A percentile compares a stretch with the other conserved stretches of the same genome.
Evolutionary conservation across 1,284 basidiomycete genomes (phyloP).

Genomic region (Microbotryum intermedium): DNA sequence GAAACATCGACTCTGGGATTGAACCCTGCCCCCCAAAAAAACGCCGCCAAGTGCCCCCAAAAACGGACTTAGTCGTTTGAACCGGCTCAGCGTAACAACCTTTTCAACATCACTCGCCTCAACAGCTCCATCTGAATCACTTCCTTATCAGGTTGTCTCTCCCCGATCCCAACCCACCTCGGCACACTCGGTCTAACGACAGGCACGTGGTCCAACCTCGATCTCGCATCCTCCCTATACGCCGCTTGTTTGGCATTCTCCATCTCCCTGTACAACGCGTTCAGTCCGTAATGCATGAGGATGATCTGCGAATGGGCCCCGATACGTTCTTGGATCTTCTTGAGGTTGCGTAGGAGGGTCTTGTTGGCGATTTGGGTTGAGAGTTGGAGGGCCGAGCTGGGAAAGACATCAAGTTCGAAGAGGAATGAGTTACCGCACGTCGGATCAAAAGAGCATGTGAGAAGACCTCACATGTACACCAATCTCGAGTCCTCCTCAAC

Average conservation of each 20-base stretch:
- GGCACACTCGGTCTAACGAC: neutral
- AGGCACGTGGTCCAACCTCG: neutral
- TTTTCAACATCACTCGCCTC: too few relatives aligned
- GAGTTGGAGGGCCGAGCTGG: slow-evolving; percentile 20
- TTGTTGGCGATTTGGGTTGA: slow-evolving; percentile 9
- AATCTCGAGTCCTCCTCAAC: slow-evolving; percentile 25
- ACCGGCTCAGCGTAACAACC: too few relatives aligned
- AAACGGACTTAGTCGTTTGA: too few relatives aligned
- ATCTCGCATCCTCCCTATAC: neutral
- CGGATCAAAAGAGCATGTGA: neutral
- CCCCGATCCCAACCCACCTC: slow-evolving; percentile 18
- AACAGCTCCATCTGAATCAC: slow-evolving; percentile 18
- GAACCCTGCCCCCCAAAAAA: slow-evolving; percentile 4
- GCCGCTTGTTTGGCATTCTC: slow-evolving; percentile 9
- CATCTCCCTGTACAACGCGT: slow-evolving; percentile 10
- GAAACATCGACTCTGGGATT: slow-evolving; percentile 8
- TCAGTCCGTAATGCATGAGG: slow-evolving; percentile 18
- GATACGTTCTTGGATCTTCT: slow-evolving; percentile 8
- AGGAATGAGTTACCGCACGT: neutral
- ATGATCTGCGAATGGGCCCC: slow-evolving; percentile 21
- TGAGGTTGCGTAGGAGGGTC: slow-evolving; percentile 7
- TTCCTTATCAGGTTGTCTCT: slow-evolving; percentile 11
- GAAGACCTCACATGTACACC: slow-evolving; percentile 15
- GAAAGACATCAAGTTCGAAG: too few relatives aligned
- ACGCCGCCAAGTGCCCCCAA: too few relatives aligned